phyloP scores from a whole-genome alignment of 192 early-diverging fungal species.

The Chytriomyces confervae region DNA sequence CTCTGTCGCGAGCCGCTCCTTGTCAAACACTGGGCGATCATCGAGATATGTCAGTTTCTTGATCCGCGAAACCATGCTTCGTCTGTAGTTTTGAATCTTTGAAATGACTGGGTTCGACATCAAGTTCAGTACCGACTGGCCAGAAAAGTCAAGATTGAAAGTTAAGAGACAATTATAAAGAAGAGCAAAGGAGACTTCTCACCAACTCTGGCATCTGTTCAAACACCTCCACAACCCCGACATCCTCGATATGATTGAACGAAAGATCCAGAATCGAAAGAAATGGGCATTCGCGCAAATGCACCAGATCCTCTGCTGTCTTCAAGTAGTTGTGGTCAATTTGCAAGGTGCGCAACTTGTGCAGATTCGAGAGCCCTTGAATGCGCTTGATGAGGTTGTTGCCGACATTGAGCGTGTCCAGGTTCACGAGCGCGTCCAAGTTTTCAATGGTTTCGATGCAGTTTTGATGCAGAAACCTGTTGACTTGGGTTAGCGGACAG shows the following conservation, averaged over 20 bases:
- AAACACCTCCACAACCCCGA: conserved; percentile 56
- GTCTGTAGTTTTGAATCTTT: conserved; percentile 61
- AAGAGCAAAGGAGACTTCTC: background rate
- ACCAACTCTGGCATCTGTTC: conserved; percentile 61
- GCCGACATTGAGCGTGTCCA: conserved; percentile 61
- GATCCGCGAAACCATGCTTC: conserved; percentile 48
- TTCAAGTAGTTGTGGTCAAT: conserved; percentile 59
- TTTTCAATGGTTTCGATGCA: conserved; percentile 59
- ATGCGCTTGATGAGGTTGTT: conserved; percentile 65
- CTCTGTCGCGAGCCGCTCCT: conserved; percentile 57
- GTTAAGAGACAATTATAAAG: background rate
- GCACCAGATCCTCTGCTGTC: conserved; percentile 46
- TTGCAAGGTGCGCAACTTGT: conserved; percentile 56
- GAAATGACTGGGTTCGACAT: conserved; percentile 64
- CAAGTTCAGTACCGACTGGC: conserved; percentile 63
- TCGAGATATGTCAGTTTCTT: conserved; percentile 61
- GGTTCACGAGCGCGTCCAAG: conserved; percentile 38
- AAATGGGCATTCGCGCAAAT: conserved; percentile 42
- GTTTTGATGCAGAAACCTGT: conserved; percentile 65
- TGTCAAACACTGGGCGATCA: conserved; percentile 68
- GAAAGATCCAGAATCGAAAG: conserved; percentile 60
- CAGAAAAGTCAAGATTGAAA: conserved; percentile 16
- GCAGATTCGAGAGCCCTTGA: conserved; percentile 33
- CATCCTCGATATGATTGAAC: conserved; percentile 64
- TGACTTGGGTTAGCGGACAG: background rate